phyloP scores from a whole-genome alignment of 345 rosid species.

The Corymbia maculata region DNA sequence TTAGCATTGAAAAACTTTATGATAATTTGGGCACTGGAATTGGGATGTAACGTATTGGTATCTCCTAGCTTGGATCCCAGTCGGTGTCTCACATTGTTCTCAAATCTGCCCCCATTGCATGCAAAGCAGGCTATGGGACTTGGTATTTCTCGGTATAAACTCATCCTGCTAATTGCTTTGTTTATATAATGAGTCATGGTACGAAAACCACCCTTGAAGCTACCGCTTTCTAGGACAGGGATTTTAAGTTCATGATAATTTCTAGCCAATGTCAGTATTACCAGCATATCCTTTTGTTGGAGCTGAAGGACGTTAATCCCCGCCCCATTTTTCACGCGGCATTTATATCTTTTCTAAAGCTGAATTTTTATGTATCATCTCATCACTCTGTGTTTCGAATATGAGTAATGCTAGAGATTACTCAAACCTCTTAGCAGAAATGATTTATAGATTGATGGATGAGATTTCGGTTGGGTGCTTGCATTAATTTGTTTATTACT shows the following conservation, averaged over 20 bases:
- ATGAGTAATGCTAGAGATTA: background rate
- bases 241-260: background rate
- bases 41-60: background rate
- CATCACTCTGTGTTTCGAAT: background rate
- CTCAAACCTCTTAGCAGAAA: background rate
- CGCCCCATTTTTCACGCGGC: background rate
- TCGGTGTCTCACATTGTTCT: background rate
- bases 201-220: background rate
- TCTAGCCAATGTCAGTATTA: background rate
- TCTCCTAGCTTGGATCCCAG: background rate
- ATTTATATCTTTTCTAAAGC: background rate
- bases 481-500: background rate
- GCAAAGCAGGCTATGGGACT: background rate
- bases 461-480: background rate
- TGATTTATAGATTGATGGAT: background rate
- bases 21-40: background rate
- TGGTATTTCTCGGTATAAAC: background rate
- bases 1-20: background rate
- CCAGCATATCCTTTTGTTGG: background rate
- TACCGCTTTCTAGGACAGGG: background rate
- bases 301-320: background rate
- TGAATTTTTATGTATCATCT: background rate
- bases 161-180: background rate
- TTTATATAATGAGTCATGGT: background rate
- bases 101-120: background rate